A percentile compares a stretch with the other conserved stretches of the same genome.
These are phyloP conservation scores for Microstroma glucosiphilum DNA, from an alignment of 1,284 basidiomycete genomes.

Conservation along the genomic window DNA sequence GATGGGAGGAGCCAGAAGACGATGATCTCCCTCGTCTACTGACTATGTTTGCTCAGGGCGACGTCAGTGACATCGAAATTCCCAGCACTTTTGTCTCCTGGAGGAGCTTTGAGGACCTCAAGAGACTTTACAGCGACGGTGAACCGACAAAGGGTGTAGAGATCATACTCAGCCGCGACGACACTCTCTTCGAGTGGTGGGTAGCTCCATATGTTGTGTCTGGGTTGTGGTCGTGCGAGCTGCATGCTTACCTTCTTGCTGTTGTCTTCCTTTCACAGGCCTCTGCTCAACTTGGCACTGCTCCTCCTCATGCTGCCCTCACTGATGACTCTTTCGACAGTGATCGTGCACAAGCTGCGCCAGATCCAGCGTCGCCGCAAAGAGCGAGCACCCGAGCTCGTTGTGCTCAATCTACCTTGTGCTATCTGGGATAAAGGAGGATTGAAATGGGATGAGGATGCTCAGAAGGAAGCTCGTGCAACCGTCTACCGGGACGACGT, in stretches of 20 bases:
- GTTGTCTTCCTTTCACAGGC: conserved; percentile 11
- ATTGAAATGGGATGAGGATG: conserved; percentile 42
- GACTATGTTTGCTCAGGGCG: conserved; percentile 45
- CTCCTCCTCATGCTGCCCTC: conserved; percentile 45
- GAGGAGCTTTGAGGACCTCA: conserved; percentile 43
- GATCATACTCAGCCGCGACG: conserved; percentile 43
- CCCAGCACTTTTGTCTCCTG: conserved; percentile 48
- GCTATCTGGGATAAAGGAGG: conserved; percentile 34
- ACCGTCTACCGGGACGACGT: not conserved
- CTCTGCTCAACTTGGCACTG: conserved; percentile 43
- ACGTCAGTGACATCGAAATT: conserved; percentile 42
- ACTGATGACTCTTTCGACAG: conserved; percentile 40
- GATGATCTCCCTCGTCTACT: conserved; percentile 36
- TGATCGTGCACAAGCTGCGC: conserved; percentile 41
- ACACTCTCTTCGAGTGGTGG: conserved; percentile 37
- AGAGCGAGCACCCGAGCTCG: conserved; percentile 42
- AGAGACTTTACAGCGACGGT: conserved; percentile 31
- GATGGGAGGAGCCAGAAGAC: conserved; percentile 24
- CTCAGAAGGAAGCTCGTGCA: conserved; percentile 8
- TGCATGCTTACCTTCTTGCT: not conserved
- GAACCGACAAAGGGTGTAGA: conserved; percentile 25
- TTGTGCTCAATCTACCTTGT: conserved; percentile 42
- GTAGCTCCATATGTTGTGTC: not conserved
- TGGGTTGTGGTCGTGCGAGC: no score
- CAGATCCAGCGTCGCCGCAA: conserved; percentile 34